phyloP scores from a whole-genome alignment of 1,139 yeast genomes.

The Candida freyschussii region DNA sequence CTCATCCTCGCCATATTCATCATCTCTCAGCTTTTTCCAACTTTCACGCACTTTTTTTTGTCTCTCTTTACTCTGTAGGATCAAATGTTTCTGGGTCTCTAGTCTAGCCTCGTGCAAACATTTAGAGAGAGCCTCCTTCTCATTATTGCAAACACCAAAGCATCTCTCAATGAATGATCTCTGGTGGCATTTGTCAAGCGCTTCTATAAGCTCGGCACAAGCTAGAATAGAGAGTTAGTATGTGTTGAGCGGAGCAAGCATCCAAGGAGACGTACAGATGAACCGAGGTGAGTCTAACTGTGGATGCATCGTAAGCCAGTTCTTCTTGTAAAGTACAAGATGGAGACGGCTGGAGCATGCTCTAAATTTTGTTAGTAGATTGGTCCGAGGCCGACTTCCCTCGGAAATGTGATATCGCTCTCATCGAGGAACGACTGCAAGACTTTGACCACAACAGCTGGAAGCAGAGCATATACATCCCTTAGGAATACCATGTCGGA shows the following conservation, averaged over 20 bases:
- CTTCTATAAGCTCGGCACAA: constrained; percentile 79
- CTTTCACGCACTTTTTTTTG: constrained; percentile 49
- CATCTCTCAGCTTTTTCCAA: constrained; percentile 65
- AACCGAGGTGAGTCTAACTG: constrained; percentile 38
- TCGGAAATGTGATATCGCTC: no score
- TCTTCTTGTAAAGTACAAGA: neutral
- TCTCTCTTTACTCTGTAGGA: constrained; percentile 51
- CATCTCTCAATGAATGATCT: constrained; percentile 66
- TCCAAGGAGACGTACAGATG: constrained; percentile 28
- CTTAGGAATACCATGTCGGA: constrained; percentile 14
- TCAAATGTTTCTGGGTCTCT: constrained; percentile 60
- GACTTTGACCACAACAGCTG: no score
- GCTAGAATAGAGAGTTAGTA: constrained; percentile 31
- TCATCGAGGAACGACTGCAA: no score
- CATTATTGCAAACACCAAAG: constrained; percentile 82
- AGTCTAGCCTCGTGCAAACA: constrained; percentile 80
- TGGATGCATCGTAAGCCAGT: constrained; percentile 33
- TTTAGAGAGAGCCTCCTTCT: constrained; percentile 70
- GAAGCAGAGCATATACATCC: no score
- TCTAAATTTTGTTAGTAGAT: no score
- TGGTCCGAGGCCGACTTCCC: no score
- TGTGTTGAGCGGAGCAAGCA: neutral
- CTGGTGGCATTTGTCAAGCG: constrained; percentile 85
- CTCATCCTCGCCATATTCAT: constrained; percentile 72
- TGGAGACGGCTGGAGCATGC: no score